Conservation (phyloP, 2,329 filamentous ascomycete genomes). For the Verticillium nubilum region DNA sequence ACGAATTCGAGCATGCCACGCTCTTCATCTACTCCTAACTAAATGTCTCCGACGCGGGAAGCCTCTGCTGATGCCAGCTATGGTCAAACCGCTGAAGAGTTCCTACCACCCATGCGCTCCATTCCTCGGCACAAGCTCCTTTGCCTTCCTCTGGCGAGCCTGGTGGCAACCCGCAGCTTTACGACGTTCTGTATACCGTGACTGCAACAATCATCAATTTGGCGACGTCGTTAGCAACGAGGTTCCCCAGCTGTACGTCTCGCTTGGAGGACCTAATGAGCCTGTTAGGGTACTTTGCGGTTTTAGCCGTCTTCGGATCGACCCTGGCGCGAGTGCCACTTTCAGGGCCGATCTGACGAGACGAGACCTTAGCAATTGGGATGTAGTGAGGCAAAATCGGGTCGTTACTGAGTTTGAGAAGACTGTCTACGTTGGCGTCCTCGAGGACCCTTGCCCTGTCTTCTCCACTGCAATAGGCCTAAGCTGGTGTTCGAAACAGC, state of each 20-base stretch:
- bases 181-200: conserved; percentile 63
- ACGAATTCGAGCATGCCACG: conserved; percentile 42
- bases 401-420: conserved; percentile 47
- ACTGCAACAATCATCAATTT: conserved; percentile 69
- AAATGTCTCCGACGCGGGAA: conserved; percentile 52
- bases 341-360: conserved; percentile 68
- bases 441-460: conserved; percentile 40
- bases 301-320: conserved; percentile 72
- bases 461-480: conserved; percentile 13
- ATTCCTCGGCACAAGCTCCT: conserved; percentile 40
- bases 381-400: conserved; percentile 77
- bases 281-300: conserved; percentile 63
- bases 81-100: conserved; percentile 50
- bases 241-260: conserved; percentile 65
- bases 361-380: conserved; percentile 85
- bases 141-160: conserved; percentile 39
- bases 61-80: conserved; percentile 56
- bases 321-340: conserved; percentile 58
- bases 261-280: conserved; percentile 71
- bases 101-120: conserved; percentile 55
- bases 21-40: conserved; percentile 68
- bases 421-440: conserved; percentile 50
- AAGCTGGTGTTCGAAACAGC: too few species aligned
- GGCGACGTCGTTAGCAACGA: conserved; percentile 62
- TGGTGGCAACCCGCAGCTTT: conserved; percentile 61